phyloP scores from a whole-genome alignment of 2,329 filamentous ascomycete genomes.

The Ceratocystis diversiconidia region DNA sequence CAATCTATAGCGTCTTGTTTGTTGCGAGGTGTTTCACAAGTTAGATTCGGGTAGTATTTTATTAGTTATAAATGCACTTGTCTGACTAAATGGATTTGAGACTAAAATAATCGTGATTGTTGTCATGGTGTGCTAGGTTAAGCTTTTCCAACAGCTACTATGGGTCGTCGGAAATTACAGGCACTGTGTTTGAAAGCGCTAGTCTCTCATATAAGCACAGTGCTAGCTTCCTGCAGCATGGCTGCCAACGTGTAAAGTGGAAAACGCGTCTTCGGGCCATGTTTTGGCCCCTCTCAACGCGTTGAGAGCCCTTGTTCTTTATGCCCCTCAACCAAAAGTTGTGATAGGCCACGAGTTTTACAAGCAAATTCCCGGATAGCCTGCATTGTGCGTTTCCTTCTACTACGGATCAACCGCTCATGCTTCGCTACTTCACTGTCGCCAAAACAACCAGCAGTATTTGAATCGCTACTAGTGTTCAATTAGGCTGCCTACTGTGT shows the following conservation, averaged over 20 bases:
- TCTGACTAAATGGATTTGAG: neutral
- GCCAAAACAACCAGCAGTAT: neutral
- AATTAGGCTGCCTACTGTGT: neutral
- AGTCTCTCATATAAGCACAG: neutral
- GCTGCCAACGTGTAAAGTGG: constrained; percentile 12
- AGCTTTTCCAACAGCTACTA: no score
- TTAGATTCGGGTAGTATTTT: no score
- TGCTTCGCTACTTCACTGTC: neutral
- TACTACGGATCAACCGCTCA: neutral
- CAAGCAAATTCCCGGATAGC: neutral
- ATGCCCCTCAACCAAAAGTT: constrained; percentile 10
- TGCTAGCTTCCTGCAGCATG: neutral
- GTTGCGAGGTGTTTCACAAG: neutral
- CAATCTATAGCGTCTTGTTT: neutral
- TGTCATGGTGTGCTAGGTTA: no score
- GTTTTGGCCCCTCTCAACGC: constrained; percentile 8
- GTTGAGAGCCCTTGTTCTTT: constrained; percentile 6
- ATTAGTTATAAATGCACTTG: neutral
- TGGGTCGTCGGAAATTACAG: neutral
- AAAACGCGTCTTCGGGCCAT: constrained; percentile 12
- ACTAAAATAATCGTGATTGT: no score
- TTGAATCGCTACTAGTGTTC: neutral
- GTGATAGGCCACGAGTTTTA: neutral
- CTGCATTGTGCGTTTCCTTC: neutral
- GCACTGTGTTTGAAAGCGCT: neutral